Percentiles rank a stretch among this genome's conserved stretches.
These are phyloP conservation scores for Mycogone perniciosa DNA, from an alignment of 2,329 filamentous ascomycete genomes.

Conservation along the genomic window DNA sequence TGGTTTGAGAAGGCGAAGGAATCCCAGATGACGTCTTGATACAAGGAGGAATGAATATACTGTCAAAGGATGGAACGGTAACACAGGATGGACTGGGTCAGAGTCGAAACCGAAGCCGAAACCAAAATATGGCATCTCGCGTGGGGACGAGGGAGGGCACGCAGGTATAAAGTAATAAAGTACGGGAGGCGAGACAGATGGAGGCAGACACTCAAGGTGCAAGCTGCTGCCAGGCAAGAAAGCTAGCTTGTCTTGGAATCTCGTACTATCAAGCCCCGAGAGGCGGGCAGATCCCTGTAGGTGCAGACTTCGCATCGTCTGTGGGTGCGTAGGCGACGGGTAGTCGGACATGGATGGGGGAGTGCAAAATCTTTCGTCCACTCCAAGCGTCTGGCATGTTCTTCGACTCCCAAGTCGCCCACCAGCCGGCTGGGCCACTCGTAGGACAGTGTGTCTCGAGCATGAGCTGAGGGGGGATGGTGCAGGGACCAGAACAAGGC, in stretches of 20 bases:
- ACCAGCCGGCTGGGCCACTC: constrained; percentile 2
- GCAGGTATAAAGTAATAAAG: constrained; percentile 22
- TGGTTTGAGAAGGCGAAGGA: background rate
- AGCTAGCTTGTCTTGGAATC: constrained; percentile 5
- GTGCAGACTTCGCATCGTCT: constrained; percentile 8
- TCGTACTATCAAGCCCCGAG: constrained; percentile 9
- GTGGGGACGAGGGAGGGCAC: constrained; percentile 22
- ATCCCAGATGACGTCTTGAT: background rate
- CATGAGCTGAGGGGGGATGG: constrained; percentile 9
- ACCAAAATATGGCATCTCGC: constrained; percentile 1
- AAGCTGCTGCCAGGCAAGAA: constrained; percentile 1
- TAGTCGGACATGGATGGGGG: constrained; percentile 4
- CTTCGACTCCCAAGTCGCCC: background rate
- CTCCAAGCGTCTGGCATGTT: constrained; percentile 1
- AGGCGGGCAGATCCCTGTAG: constrained; percentile 11
- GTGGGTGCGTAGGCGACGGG: constrained; percentile 7
- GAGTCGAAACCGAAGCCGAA: background rate
- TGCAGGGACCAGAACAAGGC: constrained; percentile 8
- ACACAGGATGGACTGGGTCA: background rate
- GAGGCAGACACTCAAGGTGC: constrained; percentile 14
- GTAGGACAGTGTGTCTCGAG: constrained; percentile 1
- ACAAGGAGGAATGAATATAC: background rate
- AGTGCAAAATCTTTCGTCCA: constrained; percentile 7
- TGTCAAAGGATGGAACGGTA: constrained; percentile 1
- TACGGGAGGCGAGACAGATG: constrained; percentile 17